These are phyloP conservation scores for Paraphaeosphaeria minitans DNA, from an alignment of 2,329 filamentous ascomycete genomes.

Conservation along the genomic window DNA sequence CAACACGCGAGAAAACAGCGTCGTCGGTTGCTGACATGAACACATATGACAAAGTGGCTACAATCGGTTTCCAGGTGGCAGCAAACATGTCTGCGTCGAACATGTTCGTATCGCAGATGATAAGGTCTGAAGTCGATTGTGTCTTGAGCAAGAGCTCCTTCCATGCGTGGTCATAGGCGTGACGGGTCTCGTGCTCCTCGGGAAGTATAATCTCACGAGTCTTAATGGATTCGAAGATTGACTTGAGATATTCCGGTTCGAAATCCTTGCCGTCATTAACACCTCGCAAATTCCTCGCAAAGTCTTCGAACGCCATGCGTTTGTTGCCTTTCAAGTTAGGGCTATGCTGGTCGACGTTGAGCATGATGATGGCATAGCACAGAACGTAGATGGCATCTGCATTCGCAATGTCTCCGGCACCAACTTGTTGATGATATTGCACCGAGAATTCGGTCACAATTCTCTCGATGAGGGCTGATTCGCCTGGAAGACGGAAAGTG, in stretches of 20 bases:
- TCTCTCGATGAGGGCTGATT: conserved; percentile 89
- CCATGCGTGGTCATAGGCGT: conserved; percentile 98
- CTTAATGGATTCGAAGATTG: conserved; percentile 90
- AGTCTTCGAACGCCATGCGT: conserved; percentile 84
- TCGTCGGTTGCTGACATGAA: conserved; percentile 99
- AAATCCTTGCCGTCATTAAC: conserved; percentile 89
- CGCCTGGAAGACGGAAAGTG: conserved; percentile 90
- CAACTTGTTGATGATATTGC: conserved; percentile 74
- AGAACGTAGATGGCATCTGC: conserved; percentile 89
- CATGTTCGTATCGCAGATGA: conserved; percentile 86
- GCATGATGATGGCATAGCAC: conserved; percentile 94
- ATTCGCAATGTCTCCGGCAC: conserved; percentile 76
- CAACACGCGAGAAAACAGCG: conserved; percentile 89
- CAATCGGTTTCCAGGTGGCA: conserved; percentile 91
- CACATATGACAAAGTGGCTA: conserved; percentile 94
- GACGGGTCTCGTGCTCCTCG: conserved; percentile 95
- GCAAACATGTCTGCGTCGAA: conserved; percentile 98
- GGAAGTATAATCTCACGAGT: conserved; percentile 94
- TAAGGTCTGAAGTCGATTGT: conserved; percentile 72
- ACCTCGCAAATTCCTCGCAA: conserved; percentile 86
- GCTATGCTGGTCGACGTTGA: conserved; percentile 97
- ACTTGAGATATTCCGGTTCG: conserved; percentile 77
- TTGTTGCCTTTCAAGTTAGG: conserved; percentile 79
- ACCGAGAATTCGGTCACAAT: conserved; percentile 88
- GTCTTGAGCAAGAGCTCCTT: conserved; percentile 90